A percentile compares a stretch with the other conserved stretches of the same genome.
Conservation (phyloP, 768 basidiomycete genomes). For the Phylloporus rhodoxanthus region DNA sequence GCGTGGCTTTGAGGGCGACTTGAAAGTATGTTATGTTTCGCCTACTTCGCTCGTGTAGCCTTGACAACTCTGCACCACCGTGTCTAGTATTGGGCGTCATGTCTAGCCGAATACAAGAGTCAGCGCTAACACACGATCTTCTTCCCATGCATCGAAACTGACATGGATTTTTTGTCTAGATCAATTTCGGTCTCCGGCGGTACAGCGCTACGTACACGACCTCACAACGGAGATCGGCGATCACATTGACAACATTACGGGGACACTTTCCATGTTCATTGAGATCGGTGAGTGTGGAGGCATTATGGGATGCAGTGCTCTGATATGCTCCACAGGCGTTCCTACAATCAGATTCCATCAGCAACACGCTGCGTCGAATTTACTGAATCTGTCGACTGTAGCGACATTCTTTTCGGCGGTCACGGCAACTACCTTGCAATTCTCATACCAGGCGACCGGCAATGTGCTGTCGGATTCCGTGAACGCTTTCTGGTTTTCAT, state of each 20-base stretch:
- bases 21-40: conserved; percentile 34
- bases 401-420: conserved; percentile 53
- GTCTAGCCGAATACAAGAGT: conserved; percentile 45
- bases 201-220: conserved; percentile 52
- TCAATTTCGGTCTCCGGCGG: conserved; percentile 48
- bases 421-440: conserved; percentile 47
- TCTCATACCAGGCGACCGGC: conserved; percentile 34
- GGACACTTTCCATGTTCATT: conserved; percentile 47
- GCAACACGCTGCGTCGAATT: conserved; percentile 44
- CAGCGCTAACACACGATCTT: conserved; percentile 3
- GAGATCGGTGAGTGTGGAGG: conserved; percentile 42
- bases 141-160: conserved; percentile 1
- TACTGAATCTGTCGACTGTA: conserved; percentile 47
- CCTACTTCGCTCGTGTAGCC: not conserved
- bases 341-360: conserved; percentile 52
- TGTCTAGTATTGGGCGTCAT: conserved; percentile 49
- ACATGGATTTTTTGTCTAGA: conserved; percentile 24
- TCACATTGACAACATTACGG: conserved; percentile 47
- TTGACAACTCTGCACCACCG: conserved; percentile 5
- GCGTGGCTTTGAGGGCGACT: conserved; percentile 43
- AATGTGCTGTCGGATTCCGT: conserved; percentile 38
- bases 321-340: conserved; percentile 38
- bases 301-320: conserved; percentile 15
- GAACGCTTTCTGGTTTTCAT: conserved; percentile 52
- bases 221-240: conserved; percentile 47